Base-by-base conservation (phyloP, 2,329 filamentous ascomycete species). In the Westerdykella sp. region DNA sequence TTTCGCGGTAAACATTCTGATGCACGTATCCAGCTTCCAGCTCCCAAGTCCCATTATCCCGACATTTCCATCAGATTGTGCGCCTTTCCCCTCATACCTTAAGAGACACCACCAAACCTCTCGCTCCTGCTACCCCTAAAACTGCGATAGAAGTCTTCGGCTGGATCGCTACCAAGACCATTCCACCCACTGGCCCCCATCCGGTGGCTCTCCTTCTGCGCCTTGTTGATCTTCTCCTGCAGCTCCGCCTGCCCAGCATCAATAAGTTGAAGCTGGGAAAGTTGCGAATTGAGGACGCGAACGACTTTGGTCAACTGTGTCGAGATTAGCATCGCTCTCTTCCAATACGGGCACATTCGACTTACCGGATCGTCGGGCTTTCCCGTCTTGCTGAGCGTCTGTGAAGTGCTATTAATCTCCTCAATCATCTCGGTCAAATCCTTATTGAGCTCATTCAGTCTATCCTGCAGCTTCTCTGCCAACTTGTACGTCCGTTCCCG, bases 401-500 rank as follows among this genome's bases (percentile, higher is more conserved):
- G 79, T n/a, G 87, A 93, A 49, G 94, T 91, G 55, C 84, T 81
- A 65, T 98, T 98, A 64, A 98, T 95, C 69, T 97, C 93, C 63
- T 95, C 90, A 56, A 98, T 95, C 89, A 98, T 97, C 70, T 88
- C 91, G 38, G 81, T 83, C 50, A 98, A 75, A 63, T 95, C 89
- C 63, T 88, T 87, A 61, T 88, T 89, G 81, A 97, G 94, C 56
- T 95, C 89, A 45, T 95, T 90, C 51, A 98, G 75, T 52, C 87
- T 82, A 62, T 95, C 87, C 10, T 88, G 88, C 51, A 96, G 77
- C 68, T 88, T 93, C 75, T 98, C 93, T 1, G 93, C 93, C 41
- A 94, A 74, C 76, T 95, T 94, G 73, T 97, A 83, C 53, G 91
- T 97, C 65, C 85, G 80, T 75, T 98, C 93, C 38, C 93, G 83